Evolutionary conservation across 2,329 filamentous ascomycete genomes (phyloP).

Genomic region (Tolypocladium sp.): DNA sequence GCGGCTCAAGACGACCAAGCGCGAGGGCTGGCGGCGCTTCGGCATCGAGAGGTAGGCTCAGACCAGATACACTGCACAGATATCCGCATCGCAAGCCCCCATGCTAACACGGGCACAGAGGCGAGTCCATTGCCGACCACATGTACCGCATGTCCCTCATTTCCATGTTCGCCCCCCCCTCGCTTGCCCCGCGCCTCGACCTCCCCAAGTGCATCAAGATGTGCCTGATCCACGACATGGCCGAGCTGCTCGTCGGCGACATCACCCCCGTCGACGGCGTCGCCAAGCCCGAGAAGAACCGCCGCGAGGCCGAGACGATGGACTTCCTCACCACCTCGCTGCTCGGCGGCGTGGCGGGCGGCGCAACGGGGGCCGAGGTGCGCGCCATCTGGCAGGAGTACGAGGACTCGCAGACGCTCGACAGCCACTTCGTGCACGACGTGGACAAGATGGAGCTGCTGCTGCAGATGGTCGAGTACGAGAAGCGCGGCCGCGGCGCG

Average conservation of each 20-base stretch:
- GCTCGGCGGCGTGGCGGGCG: constrained; percentile 67
- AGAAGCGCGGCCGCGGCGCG: constrained; percentile 56
- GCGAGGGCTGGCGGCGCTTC: constrained; percentile 92
- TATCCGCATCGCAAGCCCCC: no score
- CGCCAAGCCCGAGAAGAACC: constrained; percentile 76
- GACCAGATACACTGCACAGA: no score
- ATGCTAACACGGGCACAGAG: constrained; percentile 29
- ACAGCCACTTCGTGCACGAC: constrained; percentile 88
- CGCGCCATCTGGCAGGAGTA: constrained; percentile 88
- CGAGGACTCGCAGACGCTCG: constrained; percentile 74
- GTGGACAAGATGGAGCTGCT: constrained; percentile 95
- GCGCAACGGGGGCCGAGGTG: constrained; percentile 59
- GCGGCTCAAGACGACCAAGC: constrained; percentile 89
- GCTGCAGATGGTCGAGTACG: constrained; percentile 94
- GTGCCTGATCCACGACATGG: constrained; percentile 97
- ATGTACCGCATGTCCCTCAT: constrained; percentile 99
- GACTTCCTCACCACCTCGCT: constrained; percentile 72
- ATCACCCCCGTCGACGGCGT: constrained; percentile 90
- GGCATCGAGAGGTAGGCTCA: constrained; percentile 50
- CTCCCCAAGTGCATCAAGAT: constrained; percentile 83
- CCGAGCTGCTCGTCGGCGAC: constrained; percentile 87
- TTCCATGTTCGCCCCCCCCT: constrained; percentile 78
- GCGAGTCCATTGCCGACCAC: constrained; percentile 93
- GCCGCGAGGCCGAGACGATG: constrained; percentile 84
- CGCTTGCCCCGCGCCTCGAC: constrained; percentile 64